phyloP scores from a whole-genome alignment of 345 rosid genomes.

The Acer negundo region DNA sequence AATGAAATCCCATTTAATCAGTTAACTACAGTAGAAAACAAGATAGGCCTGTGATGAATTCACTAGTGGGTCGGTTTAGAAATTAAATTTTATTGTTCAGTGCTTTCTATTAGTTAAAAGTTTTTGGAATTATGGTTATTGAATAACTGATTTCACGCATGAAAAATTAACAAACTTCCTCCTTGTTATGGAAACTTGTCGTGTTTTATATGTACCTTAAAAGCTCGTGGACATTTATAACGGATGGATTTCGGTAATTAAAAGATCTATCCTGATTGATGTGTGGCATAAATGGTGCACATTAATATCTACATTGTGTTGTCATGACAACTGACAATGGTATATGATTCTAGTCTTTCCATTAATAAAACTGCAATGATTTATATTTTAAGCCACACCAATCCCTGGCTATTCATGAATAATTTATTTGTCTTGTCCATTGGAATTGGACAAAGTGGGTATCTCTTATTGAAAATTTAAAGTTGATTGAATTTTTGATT shows the following conservation, averaged over 20 bases:
- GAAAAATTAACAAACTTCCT: not conserved
- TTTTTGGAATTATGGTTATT: not conserved
- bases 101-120: not conserved
- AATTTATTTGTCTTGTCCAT: not conserved
- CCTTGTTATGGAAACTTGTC: not conserved
- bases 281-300: not conserved
- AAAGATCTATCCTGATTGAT: not conserved
- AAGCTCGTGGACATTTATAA: not conserved
- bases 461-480: not conserved
- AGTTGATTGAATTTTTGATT: not conserved
- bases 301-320: not conserved
- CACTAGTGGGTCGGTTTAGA: not conserved
- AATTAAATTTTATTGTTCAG: not conserved
- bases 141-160: not conserved
- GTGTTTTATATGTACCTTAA: not conserved
- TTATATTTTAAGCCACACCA: not conserved
- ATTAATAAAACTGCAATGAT: not conserved
- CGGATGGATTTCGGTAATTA: not conserved
- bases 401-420: not conserved
- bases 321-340: not conserved
- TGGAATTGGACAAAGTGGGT: not conserved
- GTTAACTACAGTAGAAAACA: not conserved
- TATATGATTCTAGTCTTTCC: not conserved
- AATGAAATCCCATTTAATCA: not conserved
- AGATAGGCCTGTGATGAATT: not conserved